Evolutionary conservation across 2,329 filamentous ascomycete genomes (phyloP).

Genomic region (Ciborinia camelliae): DNA sequence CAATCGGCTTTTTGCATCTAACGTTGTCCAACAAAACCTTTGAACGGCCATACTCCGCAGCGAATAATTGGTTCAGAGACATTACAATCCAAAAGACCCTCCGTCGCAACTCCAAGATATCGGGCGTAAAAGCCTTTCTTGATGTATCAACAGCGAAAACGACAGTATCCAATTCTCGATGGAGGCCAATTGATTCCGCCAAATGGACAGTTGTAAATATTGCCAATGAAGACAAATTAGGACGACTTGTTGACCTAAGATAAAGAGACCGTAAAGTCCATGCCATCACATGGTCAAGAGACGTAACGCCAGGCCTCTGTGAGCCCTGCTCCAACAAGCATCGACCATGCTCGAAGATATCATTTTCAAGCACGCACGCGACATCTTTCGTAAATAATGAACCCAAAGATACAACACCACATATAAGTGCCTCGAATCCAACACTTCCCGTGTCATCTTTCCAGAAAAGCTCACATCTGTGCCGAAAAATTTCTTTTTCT

Average conservation of each 20-base stretch:
- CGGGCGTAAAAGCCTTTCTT: conserved; percentile 11
- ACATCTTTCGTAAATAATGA: conserved; percentile 36
- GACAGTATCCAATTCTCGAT: conserved; percentile 29
- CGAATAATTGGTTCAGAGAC: conserved; percentile 26
- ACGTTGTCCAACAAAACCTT: conserved; percentile 25
- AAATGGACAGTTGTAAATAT: conserved; percentile 32
- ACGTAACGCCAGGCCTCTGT: conserved; percentile 11
- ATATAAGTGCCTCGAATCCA: conserved; percentile 39
- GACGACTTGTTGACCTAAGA: conserved; percentile 31
- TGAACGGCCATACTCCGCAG: conserved; percentile 28
- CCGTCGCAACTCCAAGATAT: conserved; percentile 25
- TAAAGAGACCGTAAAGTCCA: conserved; percentile 34
- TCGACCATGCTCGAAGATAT: conserved; percentile 31
- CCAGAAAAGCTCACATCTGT: conserved; percentile 37
- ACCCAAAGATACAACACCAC: conserved; percentile 37
- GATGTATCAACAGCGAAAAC: conserved; percentile 18
- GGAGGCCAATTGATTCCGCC: conserved; percentile 34
- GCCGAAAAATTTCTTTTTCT: conserved; percentile 31
- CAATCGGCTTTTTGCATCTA: conserved; percentile 19
- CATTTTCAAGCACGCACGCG: conserved; percentile 29
- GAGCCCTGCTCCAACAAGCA: conserved; percentile 29
- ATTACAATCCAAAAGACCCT: conserved; percentile 29
- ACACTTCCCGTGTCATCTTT: conserved; percentile 28
- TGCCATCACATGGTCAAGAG: conserved; percentile 28
- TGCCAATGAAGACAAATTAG: conserved; percentile 32